Evolutionary conservation across 257 asterid species (phyloP).

Genomic region (Nicotiana benthamiana): DNA sequence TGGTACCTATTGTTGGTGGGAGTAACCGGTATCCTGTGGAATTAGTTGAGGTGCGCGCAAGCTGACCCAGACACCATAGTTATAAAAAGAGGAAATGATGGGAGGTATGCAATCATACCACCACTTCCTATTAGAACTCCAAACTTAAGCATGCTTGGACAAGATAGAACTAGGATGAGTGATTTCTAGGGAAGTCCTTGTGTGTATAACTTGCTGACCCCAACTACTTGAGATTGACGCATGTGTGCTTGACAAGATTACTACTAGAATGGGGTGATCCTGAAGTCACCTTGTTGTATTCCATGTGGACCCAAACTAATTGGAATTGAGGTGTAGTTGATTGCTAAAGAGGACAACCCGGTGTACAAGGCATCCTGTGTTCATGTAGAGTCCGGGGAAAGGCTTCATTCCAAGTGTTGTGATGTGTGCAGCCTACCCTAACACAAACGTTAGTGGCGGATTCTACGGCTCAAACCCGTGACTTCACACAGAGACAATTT

Average conservation of each 20-base stretch:
- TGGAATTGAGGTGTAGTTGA: neutral
- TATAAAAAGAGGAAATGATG: neutral
- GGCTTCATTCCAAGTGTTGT: too few relatives aligned
- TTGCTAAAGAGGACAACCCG: too few relatives aligned
- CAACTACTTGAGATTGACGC: neutral
- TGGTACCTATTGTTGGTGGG: too few relatives aligned
- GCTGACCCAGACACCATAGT: too few relatives aligned
- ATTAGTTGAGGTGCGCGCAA: too few relatives aligned
- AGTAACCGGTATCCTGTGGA: too few relatives aligned
- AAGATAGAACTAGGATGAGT: neutral
- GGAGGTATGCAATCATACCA: neutral
- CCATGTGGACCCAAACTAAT: neutral
- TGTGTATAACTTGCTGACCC: neutral
- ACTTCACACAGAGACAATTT: too few relatives aligned
- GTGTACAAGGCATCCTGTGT: too few relatives aligned
- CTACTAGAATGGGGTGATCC: neutral
- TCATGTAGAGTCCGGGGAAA: too few relatives aligned
- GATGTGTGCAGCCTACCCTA: too few relatives aligned
- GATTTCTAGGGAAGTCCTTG: neutral
- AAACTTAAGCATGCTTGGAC: neutral
- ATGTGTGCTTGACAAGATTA: neutral
- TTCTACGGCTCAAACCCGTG: too few relatives aligned
- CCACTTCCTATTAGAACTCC: neutral
- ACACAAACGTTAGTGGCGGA: too few relatives aligned
- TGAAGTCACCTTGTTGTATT: neutral